Evolutionary conservation across 306 rosid species (phyloP).

Genomic region (Begonia loranthoides): DNA sequence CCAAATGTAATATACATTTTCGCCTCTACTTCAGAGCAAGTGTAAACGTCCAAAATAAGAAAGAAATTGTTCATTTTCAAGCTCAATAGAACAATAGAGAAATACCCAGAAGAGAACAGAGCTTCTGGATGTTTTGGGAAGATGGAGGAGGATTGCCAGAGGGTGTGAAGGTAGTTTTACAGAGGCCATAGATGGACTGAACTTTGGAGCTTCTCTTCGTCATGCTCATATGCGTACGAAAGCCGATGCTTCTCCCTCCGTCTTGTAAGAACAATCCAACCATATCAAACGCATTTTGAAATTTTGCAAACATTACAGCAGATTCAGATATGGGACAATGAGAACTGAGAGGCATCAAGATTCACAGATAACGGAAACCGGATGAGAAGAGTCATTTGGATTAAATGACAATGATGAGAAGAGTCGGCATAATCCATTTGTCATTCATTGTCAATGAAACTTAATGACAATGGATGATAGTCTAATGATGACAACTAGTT

Average conservation of each 20-base stretch:
- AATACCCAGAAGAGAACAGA: constrained; percentile 61
- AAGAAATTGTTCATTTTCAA: background rate
- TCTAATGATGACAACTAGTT: too few relatives aligned
- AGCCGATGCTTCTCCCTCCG: constrained; percentile 15
- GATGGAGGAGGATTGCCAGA: constrained; percentile 29
- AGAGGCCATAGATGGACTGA: constrained; percentile 57
- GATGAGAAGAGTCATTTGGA: too few relatives aligned
- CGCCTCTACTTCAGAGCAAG: too few relatives aligned
- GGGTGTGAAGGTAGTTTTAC: constrained; percentile 43
- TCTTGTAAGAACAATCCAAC: constrained; percentile 12
- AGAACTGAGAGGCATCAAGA: too few relatives aligned
- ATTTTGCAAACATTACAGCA: constrained; percentile 21
- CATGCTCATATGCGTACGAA: constrained; percentile 38
- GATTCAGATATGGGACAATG: background rate
- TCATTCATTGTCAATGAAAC: too few relatives aligned
- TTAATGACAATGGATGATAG: too few relatives aligned
- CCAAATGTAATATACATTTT: too few relatives aligned
- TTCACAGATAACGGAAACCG: too few relatives aligned
- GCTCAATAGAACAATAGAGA: constrained; percentile 5
- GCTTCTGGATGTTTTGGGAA: constrained; percentile 33
- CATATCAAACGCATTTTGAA: constrained; percentile 31
- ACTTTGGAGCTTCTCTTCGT: constrained; percentile 35
- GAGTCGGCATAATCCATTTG: too few relatives aligned
- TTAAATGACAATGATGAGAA: too few relatives aligned
- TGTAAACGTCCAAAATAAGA: background rate